Conservation (phyloP, 176 grass and related monocot genomes). For the Ensete ventricosum region DNA sequence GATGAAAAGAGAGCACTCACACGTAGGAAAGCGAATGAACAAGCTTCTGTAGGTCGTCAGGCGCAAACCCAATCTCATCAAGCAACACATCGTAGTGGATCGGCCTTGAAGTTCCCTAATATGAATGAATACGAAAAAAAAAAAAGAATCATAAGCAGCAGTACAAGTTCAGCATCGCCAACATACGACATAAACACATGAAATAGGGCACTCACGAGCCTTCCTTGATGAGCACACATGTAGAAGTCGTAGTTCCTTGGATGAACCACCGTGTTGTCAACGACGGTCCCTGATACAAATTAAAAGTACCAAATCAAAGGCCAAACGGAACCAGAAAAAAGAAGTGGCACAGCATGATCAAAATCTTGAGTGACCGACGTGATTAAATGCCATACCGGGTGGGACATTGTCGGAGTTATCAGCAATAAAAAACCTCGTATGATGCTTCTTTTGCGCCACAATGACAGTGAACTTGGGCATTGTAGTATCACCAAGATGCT, state of each 20-base stretch:
- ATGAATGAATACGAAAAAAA: neutral
- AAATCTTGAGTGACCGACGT: neutral
- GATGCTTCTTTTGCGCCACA: slow-evolving; percentile 57
- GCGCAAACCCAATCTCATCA: slow-evolving; percentile 50
- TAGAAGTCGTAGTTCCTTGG: slow-evolving; percentile 57
- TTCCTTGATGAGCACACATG: slow-evolving; percentile 55
- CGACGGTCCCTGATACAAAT: slow-evolving; percentile 37
- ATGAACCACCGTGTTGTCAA: slow-evolving; percentile 47
- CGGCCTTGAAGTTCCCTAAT: slow-evolving; percentile 54
- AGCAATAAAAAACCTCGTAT: slow-evolving; percentile 46
- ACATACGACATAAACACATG: too few relatives aligned
- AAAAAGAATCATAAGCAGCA: too few relatives aligned
- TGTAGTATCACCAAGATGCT: slow-evolving; percentile 24
- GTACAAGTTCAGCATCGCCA: too few relatives aligned
- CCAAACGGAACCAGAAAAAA: too few relatives aligned
- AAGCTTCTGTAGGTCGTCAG: slow-evolving; percentile 43
- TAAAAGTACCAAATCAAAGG: too few relatives aligned
- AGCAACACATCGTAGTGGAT: slow-evolving; percentile 52
- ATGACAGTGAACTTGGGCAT: slow-evolving; percentile 57
- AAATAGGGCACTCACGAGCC: slow-evolving; percentile 25
- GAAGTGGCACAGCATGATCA: neutral
- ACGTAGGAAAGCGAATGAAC: slow-evolving; percentile 59
- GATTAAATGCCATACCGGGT: slow-evolving; percentile 26
- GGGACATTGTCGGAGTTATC: slow-evolving; percentile 29
- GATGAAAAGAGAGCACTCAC: slow-evolving; percentile 16